These are phyloP conservation scores for Gossypium davidsonii DNA, from an alignment of 441 rosid genomes.

Conservation along the genomic window DNA sequence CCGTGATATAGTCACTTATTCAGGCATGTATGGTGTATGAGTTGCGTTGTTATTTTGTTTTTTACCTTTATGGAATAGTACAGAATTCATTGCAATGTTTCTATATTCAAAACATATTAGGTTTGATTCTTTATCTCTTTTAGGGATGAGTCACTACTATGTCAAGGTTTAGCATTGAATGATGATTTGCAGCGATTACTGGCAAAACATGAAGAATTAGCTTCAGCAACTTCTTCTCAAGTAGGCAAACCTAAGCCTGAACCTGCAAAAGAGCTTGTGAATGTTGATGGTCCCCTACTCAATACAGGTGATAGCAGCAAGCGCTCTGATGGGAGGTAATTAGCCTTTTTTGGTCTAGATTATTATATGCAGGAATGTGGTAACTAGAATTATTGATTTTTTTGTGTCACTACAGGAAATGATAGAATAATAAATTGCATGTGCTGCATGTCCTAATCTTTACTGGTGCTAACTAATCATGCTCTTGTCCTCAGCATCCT, in stretches of 20 bases:
- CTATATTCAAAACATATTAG: neutral
- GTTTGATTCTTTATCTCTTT: conserved; percentile 7
- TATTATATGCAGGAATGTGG: neutral
- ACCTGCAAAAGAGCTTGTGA: conserved; percentile 47
- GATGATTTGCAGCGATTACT: conserved; percentile 95
- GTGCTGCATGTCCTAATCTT: neutral
- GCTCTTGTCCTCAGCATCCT: neutral
- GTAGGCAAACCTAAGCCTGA: conserved; percentile 48
- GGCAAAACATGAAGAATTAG: conserved; percentile 76
- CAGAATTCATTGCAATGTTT: neutral
- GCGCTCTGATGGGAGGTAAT: conserved; percentile 46
- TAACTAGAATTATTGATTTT: neutral
- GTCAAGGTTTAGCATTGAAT: conserved; percentile 87
- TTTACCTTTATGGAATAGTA: neutral
- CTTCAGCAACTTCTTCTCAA: conserved; percentile 58
- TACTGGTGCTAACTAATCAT: neutral
- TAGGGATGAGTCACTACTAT: conserved; percentile 88
- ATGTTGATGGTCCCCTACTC: conserved; percentile 58
- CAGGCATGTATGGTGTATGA: neutral
- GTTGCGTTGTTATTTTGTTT: neutral
- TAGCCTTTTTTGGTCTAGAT: conserved; percentile 3
- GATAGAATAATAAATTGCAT: neutral
- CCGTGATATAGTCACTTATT: neutral
- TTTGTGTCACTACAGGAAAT: neutral
- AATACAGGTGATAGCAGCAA: conserved; percentile 59